Evolutionary conservation across 108 stramenopile genomes (phyloP).

Genomic region (Skeletonema tropicum): DNA sequence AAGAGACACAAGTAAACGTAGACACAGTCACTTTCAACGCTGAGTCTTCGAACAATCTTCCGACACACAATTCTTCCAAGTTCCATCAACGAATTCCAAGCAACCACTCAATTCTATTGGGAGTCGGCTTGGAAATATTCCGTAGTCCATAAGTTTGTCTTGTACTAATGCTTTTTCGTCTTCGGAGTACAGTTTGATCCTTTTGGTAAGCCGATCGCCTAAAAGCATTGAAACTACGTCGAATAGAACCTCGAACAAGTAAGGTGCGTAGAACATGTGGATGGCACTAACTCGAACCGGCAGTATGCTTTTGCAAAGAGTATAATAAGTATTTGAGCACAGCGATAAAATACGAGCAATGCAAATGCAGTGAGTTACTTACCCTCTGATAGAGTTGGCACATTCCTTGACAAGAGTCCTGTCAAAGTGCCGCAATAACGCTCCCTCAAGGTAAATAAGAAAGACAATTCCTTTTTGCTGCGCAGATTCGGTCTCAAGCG

Average conservation of each 20-base stretch:
- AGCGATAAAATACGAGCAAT: too few species aligned
- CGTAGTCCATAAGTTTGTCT: constrained; percentile 19
- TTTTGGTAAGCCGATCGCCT: constrained; percentile 33
- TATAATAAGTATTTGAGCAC: too few species aligned
- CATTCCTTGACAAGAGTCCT: constrained; percentile 17
- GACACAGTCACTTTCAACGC: background rate
- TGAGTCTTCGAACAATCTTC: background rate
- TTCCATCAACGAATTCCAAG: constrained; percentile 17
- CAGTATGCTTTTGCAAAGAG: background rate
- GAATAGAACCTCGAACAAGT: constrained; percentile 37
- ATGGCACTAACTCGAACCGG: constrained; percentile 42
- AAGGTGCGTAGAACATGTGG: constrained; percentile 41
- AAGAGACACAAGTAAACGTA: too few species aligned
- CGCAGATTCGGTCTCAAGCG: constrained; percentile 32
- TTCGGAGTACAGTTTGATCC: constrained; percentile 40
- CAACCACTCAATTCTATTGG: constrained; percentile 37
- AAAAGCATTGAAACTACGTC: constrained; percentile 26
- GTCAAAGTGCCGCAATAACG: constrained; percentile 32
- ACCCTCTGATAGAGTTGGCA: constrained; percentile 30
- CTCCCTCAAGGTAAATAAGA: constrained; percentile 18
- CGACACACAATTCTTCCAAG: constrained; percentile 6
- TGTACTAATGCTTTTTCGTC: constrained; percentile 18
- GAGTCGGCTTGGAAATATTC: constrained; percentile 16
- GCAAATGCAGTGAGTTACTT: too few species aligned
- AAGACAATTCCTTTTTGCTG: constrained; percentile 41